These are phyloP conservation scores for Schizopora paradoxa DNA, from an alignment of 1,284 basidiomycete species.

Conservation along the genomic window DNA sequence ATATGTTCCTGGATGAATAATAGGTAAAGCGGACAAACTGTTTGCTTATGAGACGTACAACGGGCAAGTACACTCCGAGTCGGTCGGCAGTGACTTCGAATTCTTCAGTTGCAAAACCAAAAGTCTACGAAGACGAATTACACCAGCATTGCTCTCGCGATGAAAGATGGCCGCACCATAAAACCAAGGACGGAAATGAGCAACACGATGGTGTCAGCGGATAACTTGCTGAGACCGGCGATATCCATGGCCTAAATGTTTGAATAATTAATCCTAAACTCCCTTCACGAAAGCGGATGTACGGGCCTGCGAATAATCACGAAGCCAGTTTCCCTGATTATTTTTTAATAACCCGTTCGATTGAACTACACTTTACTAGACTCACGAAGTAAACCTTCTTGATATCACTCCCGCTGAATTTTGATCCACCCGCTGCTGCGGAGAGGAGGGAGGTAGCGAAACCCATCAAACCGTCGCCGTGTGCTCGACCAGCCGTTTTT, in stretches of 20 bases:
- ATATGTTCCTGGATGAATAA: constrained; percentile 61
- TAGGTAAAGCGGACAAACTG: not conserved
- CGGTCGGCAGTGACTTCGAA: constrained; percentile 80
- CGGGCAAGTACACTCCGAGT: constrained; percentile 78
- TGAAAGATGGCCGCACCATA: constrained; percentile 40
- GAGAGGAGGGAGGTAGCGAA: constrained; percentile 44
- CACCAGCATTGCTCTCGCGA: not conserved
- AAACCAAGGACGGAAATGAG: constrained; percentile 70
- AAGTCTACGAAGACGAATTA: constrained; percentile 37
- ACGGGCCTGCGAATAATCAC: constrained; percentile 54
- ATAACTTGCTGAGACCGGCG: constrained; percentile 55
- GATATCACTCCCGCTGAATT: constrained; percentile 56
- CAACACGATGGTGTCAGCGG: constrained; percentile 67
- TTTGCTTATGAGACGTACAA: constrained; percentile 36
- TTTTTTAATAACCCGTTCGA: constrained; percentile 1
- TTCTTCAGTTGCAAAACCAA: constrained; percentile 69
- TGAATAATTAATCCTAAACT: constrained; percentile 21
- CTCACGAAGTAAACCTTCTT: constrained; percentile 63
- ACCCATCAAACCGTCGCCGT: constrained; percentile 43
- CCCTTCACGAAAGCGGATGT: not conserved
- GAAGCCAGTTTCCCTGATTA: constrained; percentile 56
- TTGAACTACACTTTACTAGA: constrained; percentile 11
- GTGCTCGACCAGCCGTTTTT: constrained; percentile 45
- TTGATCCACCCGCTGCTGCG: constrained; percentile 43
- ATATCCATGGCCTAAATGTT: constrained; percentile 71